Percentiles rank a stretch among this genome's conserved stretches.
Conservation (phyloP, 2,329 filamentous ascomycete genomes). For the Cryphonectria nitschkei region DNA sequence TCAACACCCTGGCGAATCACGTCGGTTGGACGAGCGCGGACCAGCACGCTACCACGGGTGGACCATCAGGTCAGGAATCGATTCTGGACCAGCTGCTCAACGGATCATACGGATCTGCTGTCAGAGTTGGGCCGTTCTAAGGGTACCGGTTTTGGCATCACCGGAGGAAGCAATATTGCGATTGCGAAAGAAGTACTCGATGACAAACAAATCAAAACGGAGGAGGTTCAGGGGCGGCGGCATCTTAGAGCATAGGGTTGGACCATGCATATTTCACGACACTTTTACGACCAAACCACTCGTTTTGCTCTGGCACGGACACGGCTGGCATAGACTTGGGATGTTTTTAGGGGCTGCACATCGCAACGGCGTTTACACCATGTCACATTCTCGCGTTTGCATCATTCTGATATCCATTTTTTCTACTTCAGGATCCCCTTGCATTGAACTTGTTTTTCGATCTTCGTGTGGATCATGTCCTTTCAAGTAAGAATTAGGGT, state of each 20-base stretch:
- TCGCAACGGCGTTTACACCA: slow-evolving; percentile 22
- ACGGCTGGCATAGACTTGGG: slow-evolving; percentile 28
- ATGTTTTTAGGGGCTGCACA: slow-evolving; percentile 21
- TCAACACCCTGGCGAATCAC: slow-evolving; percentile 74
- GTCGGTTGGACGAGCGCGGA: slow-evolving; percentile 75
- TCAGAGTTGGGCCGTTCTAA: slow-evolving; percentile 67
- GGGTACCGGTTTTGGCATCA: background rate
- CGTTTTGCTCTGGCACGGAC: slow-evolving; percentile 14
- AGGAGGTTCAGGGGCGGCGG: too few species aligned
- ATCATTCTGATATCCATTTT: slow-evolving; percentile 29
- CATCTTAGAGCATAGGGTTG: background rate
- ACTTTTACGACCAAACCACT: slow-evolving; percentile 8
- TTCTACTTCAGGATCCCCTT: slow-evolving; percentile 15
- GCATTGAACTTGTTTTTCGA: slow-evolving; percentile 24
- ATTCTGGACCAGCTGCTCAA: slow-evolving; percentile 66
- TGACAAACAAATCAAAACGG: background rate
- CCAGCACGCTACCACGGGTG: slow-evolving; percentile 32
- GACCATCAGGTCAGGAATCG: slow-evolving; percentile 53
- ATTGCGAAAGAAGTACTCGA: background rate
- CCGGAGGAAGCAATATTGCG: background rate
- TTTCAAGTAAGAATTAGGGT: background rate
- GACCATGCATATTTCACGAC: slow-evolving; percentile 5
- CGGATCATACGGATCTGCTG: slow-evolving; percentile 62
- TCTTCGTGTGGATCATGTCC: slow-evolving; percentile 16
- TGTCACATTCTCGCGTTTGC: slow-evolving; percentile 16